Evolutionary conservation across 2,329 filamentous ascomycete species (phyloP), one percentile per base, ranked within the genome.

Genomic region (Fusarium sp.): DNA sequence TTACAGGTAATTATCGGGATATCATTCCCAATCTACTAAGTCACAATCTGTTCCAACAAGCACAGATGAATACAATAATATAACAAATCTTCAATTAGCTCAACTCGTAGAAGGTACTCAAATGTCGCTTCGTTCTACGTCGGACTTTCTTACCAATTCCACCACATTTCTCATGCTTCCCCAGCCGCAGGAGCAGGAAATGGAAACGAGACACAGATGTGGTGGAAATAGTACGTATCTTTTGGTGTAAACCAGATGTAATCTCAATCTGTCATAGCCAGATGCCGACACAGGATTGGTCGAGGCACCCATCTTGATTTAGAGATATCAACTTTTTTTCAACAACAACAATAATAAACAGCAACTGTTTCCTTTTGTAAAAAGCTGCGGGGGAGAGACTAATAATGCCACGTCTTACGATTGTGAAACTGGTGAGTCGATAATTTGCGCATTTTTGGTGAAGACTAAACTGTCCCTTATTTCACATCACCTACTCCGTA

Each of bases 251-350:
- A 69, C 40, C 52, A 66, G 33, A 33, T 70, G 71, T 73, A 72
- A 73, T 72, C 67, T 44, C 28, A 63, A 70, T 72, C 61, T 73
- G 71, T 72, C 71, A 73, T 72, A 67, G 33, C 41, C 46, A 49
- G 54, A 40, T 58, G 45, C 49, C 46, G 43, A 26, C 19, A 53
- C 28, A 28, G 43, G 56, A 73, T 73, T 73, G 71, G 71, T 62
- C 60, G 19, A 47, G 55, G 50, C 15, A 41, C 26, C 37, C 51
- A 43, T 46, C 49, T 50, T 58, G 50, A 57, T 62, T 48, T 47
- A 62, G 45, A 71, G 70, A 72, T 72, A 72, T 72, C 70, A 67
- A 50, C 50, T 60, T 69, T 59, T 41, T 60, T 47, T 54, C 62
- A 56, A 61, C 52, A 54, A 53, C 45, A 49, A 58, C 57, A 50